Evolutionary conservation across 129 eudicot genomes (phyloP).

Genomic region (Glebionis coronaria): DNA sequence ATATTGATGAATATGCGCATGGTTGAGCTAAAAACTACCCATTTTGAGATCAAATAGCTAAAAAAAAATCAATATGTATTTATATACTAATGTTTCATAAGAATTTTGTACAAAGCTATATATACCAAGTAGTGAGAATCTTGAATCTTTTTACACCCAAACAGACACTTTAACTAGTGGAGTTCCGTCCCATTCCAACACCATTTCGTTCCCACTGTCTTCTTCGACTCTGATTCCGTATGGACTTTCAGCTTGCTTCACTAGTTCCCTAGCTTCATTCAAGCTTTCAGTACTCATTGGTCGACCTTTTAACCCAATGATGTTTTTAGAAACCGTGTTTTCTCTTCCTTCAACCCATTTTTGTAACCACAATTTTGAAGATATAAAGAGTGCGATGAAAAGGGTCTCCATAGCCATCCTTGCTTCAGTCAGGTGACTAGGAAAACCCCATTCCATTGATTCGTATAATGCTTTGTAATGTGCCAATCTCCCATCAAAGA

Average conservation of each 20-base stretch:
- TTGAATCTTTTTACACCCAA: slow-evolving; percentile 39
- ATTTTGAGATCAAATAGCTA: neutral
- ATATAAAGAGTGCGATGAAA: slow-evolving; percentile 48
- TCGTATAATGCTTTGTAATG: slow-evolving; percentile 57
- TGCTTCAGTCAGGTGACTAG: slow-evolving; percentile 51
- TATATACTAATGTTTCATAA: slow-evolving; percentile 1
- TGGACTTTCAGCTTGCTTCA: slow-evolving; percentile 43
- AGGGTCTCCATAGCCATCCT: slow-evolving; percentile 56
- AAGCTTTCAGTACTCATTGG: slow-evolving; percentile 36
- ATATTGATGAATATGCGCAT: neutral
- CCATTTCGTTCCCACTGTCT: slow-evolving; percentile 47
- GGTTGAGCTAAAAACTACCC: neutral
- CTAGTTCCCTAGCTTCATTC: slow-evolving; percentile 55
- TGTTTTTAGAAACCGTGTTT: neutral
- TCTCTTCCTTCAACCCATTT: slow-evolving; percentile 46
- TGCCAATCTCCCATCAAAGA: slow-evolving; percentile 31
- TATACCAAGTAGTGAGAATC: slow-evolving; percentile 3
- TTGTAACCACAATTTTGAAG: slow-evolving; percentile 43
- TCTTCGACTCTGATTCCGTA: slow-evolving; percentile 47
- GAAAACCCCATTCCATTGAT: slow-evolving; percentile 51
- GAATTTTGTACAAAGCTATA: slow-evolving; percentile 22
- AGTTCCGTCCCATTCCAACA: slow-evolving; percentile 54
- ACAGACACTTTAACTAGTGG: slow-evolving; percentile 56
- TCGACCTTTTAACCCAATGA: slow-evolving; percentile 33
- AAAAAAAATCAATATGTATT: neutral